A percentile compares a stretch with the other conserved stretches of the same genome.
Evolutionary conservation across 1,284 basidiomycete species (phyloP).

Genomic region (Anthracocystis panici-leucophaei): DNA sequence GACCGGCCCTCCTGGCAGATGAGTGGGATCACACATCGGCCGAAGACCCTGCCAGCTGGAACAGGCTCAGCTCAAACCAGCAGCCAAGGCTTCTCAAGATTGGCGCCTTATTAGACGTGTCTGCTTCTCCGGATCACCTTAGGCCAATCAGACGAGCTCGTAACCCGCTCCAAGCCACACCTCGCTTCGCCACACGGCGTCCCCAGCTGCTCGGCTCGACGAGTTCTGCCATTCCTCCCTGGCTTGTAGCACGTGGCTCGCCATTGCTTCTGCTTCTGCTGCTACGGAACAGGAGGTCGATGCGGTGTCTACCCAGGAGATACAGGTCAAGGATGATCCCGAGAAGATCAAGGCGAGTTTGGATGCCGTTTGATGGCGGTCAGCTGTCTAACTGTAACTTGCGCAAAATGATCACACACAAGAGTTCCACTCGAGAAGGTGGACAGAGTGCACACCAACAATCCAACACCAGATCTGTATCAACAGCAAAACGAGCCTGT

Average conservation of each 20-base stretch:
- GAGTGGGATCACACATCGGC: too few relatives aligned
- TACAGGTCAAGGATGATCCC: conserved; percentile 40
- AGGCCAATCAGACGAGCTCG: conserved; percentile 21
- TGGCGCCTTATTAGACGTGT: too few relatives aligned
- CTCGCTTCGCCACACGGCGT: conserved; percentile 21
- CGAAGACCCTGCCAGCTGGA: too few relatives aligned
- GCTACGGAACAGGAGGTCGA: conserved; percentile 53
- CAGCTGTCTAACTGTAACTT: neutral
- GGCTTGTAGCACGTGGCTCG: conserved; percentile 2
- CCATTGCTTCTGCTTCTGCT: neutral
- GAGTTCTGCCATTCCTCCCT: neutral
- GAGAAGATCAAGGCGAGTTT: conserved; percentile 47
- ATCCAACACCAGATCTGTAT: neutral
- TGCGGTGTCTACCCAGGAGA: conserved; percentile 42
- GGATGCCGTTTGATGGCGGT: conserved; percentile 8
- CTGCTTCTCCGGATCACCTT: neutral
- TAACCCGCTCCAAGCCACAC: conserved; percentile 22
- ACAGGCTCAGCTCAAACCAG: too few relatives aligned
- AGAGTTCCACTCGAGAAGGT: too few relatives aligned
- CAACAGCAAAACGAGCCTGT: neutral
- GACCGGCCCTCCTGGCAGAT: too few relatives aligned
- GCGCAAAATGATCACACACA: too few relatives aligned
- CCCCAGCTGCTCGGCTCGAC: conserved; percentile 16
- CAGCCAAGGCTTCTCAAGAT: too few relatives aligned
- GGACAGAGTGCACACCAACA: too few relatives aligned